Conservation (phyloP, 2,329 filamentous ascomycete genomes). For the Colletotrichum eremochloae region DNA sequence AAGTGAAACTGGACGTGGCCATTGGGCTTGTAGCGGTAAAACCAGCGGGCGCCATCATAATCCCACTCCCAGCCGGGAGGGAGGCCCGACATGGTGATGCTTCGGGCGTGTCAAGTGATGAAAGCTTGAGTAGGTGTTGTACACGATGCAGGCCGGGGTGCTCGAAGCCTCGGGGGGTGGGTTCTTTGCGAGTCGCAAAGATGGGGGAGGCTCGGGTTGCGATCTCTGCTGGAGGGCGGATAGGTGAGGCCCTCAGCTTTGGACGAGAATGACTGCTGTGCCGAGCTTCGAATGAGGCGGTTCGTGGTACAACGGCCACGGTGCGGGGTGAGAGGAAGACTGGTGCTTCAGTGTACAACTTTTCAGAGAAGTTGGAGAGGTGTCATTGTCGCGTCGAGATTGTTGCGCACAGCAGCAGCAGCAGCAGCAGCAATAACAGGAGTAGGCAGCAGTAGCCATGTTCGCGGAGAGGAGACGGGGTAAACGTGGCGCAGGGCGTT, state of each 20-base stretch:
- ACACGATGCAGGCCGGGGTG: neutral
- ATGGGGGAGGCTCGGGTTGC: neutral
- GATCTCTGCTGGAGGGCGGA: neutral
- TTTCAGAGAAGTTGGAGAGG: neutral
- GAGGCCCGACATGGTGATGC: conserved; percentile 56
- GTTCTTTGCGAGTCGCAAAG: neutral
- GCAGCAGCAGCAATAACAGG: neutral
- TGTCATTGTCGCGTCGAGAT: conserved; percentile 12
- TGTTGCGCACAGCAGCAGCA: neutral
- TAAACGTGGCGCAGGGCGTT: conserved; percentile 35
- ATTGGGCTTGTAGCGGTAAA: conserved; percentile 68
- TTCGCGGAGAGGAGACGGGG: conserved; percentile 10
- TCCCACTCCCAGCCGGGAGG: conserved; percentile 69
- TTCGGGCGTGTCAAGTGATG: neutral
- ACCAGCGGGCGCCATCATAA: conserved; percentile 70
- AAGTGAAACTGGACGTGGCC: conserved; percentile 69
- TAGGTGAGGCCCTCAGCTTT: neutral
- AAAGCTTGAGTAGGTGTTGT: neutral
- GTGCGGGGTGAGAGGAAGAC: neutral
- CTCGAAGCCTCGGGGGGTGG: neutral
- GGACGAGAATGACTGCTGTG: neutral
- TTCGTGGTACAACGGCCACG: neutral
- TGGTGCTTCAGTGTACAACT: conserved; percentile 8
- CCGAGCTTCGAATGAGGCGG: neutral
- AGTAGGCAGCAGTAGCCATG: neutral